phyloP scores from a whole-genome alignment of 2,329 filamentous ascomycete genomes.

The Ophiostoma angusticollis region DNA sequence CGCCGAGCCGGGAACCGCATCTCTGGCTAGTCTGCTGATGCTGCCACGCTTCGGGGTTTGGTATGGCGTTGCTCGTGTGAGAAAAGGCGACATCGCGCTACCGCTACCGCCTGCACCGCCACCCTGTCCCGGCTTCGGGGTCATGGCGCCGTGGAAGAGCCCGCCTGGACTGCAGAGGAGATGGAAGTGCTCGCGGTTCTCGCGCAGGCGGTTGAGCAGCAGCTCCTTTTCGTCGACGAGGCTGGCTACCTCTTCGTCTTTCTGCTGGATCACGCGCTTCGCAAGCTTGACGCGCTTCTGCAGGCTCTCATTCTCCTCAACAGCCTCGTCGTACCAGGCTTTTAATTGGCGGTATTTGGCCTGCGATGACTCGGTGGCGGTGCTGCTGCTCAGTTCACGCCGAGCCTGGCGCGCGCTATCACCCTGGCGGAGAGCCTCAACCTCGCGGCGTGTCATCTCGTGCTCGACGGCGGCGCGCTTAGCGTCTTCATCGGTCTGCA shows the following conservation, averaged over 20 bases:
- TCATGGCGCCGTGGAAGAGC: conserved; percentile 49
- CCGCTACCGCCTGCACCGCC: too few relatives aligned
- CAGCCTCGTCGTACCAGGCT: conserved; percentile 50
- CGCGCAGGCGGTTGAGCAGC: conserved; percentile 70
- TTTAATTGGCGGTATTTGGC: conserved; percentile 50
- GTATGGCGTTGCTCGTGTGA: conserved; percentile 35
- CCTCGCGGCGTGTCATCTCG: conserved; percentile 78
- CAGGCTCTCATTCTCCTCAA: conserved; percentile 52
- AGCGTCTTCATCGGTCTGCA: conserved; percentile 73
- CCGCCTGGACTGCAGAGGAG: conserved; percentile 63
- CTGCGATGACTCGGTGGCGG: conserved; percentile 33
- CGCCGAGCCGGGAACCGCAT: not conserved
- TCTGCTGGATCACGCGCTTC: conserved; percentile 65
- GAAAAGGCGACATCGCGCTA: conserved; percentile 34
- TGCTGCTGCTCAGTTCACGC: conserved; percentile 36
- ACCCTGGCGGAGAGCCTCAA: conserved; percentile 66
- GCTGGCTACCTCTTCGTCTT: conserved; percentile 57
- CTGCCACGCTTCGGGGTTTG: conserved; percentile 31
- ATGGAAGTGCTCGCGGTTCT: conserved; percentile 80
- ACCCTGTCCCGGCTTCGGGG: conserved; percentile 36
- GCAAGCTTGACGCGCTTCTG: conserved; percentile 56
- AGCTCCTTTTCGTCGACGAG: conserved; percentile 66
- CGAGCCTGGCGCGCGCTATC: conserved; percentile 54
- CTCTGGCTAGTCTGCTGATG: conserved; percentile 10
- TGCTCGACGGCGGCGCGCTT: conserved; percentile 85